Percentiles rank a stretch among this genome's conserved stretches.
These are phyloP conservation scores for Aspergillus eucalypticola DNA, from an alignment of 2,329 filamentous ascomycete species.

Conservation along the genomic window DNA sequence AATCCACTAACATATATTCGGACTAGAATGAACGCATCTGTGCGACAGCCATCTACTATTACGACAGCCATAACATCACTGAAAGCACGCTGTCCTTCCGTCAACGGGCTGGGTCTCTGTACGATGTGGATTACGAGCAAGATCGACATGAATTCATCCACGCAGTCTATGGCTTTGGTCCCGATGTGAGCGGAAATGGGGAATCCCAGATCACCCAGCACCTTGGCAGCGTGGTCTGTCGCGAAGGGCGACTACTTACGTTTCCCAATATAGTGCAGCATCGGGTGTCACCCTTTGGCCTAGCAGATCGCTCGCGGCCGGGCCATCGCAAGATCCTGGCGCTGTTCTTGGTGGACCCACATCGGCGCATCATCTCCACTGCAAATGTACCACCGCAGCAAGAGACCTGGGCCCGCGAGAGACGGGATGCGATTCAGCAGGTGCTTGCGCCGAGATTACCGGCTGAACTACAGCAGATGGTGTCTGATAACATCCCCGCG, in stretches of 20 bases:
- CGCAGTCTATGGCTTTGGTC: slow-evolving; percentile 7
- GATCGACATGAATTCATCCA: background rate
- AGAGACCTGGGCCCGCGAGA: background rate
- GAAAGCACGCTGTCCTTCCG: slow-evolving; percentile 54
- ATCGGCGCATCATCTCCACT: slow-evolving; percentile 26
- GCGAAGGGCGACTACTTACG: slow-evolving; percentile 8
- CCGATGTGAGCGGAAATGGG: background rate
- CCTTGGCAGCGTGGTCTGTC: slow-evolving; percentile 7
- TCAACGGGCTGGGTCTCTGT: slow-evolving; percentile 24
- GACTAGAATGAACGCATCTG: slow-evolving; percentile 62
- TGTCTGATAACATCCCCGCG: background rate
- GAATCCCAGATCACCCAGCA: background rate
- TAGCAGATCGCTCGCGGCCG: slow-evolving; percentile 22
- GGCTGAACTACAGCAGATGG: background rate
- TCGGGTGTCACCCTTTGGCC: slow-evolving; percentile 22
- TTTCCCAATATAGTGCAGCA: slow-evolving; percentile 23
- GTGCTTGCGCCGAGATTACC: background rate
- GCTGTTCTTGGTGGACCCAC: slow-evolving; percentile 29
- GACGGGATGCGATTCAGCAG: background rate
- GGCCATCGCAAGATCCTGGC: slow-evolving; percentile 31
- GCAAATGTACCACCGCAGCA: slow-evolving; percentile 29
- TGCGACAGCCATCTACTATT: slow-evolving; percentile 66
- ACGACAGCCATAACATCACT: slow-evolving; percentile 62
- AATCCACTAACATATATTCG: no score
- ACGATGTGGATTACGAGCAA: background rate